Percentiles rank a stretch among this genome's conserved stretches.
phyloP scores from a whole-genome alignment of 441 rosid species.

The Populus hybrid region DNA sequence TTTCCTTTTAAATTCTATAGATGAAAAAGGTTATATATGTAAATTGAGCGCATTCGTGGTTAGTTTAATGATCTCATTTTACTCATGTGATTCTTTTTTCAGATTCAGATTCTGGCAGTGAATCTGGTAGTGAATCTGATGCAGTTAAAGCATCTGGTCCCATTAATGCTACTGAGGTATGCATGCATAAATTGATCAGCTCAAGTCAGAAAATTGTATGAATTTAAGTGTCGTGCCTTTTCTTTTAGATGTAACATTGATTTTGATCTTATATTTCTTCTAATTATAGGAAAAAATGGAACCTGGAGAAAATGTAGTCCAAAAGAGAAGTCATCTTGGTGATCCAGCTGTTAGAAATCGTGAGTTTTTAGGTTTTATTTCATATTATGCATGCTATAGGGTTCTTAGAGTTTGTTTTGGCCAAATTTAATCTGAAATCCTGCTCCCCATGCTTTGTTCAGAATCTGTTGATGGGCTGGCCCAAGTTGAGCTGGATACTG shows the following conservation, averaged over 20 bases:
- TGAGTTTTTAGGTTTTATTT: slow-evolving; percentile 36
- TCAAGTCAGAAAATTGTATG: not conserved
- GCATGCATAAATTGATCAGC: not conserved
- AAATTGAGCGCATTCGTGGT: not conserved
- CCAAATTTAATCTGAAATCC: slow-evolving; percentile 10
- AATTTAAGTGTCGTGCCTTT: not conserved
- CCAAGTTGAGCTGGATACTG: slow-evolving; percentile 41
- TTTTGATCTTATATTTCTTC: not conserved
- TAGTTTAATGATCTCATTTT: slow-evolving; percentile 7
- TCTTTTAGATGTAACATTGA: not conserved
- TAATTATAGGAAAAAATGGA: slow-evolving; percentile 37
- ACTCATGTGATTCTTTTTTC: slow-evolving; percentile 24
- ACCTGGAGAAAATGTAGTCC: slow-evolving; percentile 29
- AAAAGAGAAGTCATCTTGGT: slow-evolving; percentile 27
- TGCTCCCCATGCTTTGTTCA: slow-evolving; percentile 24
- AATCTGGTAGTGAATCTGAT: slow-evolving; percentile 59
- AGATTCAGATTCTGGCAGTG: slow-evolving; percentile 70
- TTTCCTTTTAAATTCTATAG: not conserved
- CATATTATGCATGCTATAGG: not conserved
- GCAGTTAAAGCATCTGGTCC: slow-evolving; percentile 49
- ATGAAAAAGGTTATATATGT: not conserved
- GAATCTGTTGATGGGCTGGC: slow-evolving; percentile 43
- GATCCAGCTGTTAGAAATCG: slow-evolving; percentile 37
- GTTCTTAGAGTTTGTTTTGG: slow-evolving; percentile 1
- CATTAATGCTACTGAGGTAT: slow-evolving; percentile 43